Conservation (phyloP, 2,329 filamentous ascomycete species). For the Colletotrichum gigasporum region DNA sequence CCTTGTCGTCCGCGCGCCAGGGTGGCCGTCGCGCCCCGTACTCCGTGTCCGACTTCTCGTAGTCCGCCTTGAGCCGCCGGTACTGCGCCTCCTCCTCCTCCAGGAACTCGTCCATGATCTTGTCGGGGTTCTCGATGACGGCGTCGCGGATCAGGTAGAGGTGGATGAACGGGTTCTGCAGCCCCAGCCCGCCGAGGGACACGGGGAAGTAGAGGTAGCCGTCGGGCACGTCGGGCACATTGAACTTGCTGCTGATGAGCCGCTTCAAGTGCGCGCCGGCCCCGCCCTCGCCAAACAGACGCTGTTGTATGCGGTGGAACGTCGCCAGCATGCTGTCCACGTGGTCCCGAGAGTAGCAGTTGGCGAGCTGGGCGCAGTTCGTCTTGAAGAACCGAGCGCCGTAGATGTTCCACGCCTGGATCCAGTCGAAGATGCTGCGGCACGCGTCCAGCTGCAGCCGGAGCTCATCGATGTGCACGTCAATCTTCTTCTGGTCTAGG, state of each 20-base stretch:
- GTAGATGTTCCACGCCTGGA: slow-evolving; percentile 69
- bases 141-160: slow-evolving; percentile 39
- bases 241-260: slow-evolving; percentile 59
- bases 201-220: slow-evolving; percentile 52
- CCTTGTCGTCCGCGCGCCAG: slow-evolving; percentile 25
- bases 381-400: slow-evolving; percentile 64
- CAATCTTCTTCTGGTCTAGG: slow-evolving; percentile 64
- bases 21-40: slow-evolving; percentile 8
- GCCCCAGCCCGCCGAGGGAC: slow-evolving; percentile 49
- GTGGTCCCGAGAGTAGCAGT: slow-evolving; percentile 63
- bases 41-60: slow-evolving; percentile 36
- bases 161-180: slow-evolving; percentile 45
- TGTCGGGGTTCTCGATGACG: slow-evolving; percentile 36
- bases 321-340: slow-evolving; percentile 64
- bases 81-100: slow-evolving; percentile 47
- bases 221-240: slow-evolving; percentile 45
- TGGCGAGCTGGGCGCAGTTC: slow-evolving; percentile 65
- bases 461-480: slow-evolving; percentile 66
- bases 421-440: slow-evolving; percentile 64
- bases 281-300: slow-evolving; percentile 53
- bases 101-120: slow-evolving; percentile 38
- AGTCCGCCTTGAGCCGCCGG: slow-evolving; percentile 40
- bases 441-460: slow-evolving; percentile 61
- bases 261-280: slow-evolving; percentile 55
- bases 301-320: slow-evolving; percentile 59